Evolutionary conservation across 176 grass and related monocot species (phyloP).

Genomic region (Paspalum vaginatum): DNA sequence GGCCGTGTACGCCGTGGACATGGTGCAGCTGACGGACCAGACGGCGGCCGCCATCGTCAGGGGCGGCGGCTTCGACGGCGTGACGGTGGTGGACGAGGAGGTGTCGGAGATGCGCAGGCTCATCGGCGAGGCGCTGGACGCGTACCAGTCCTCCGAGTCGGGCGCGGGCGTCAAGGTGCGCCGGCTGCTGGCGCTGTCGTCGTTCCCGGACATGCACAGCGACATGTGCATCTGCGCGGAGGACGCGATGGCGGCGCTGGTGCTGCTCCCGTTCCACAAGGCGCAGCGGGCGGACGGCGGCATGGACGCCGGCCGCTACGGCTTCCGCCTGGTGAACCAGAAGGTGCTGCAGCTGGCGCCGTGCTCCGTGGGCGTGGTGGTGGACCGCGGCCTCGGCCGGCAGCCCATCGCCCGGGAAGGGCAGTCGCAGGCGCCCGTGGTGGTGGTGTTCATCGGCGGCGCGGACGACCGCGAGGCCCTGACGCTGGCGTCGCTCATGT

Average conservation of each 20-base stretch:
- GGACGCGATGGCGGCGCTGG: conserved; percentile 61
- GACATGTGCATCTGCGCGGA: conserved; percentile 79
- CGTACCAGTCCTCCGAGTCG: conserved; percentile 39
- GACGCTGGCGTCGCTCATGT: conserved; percentile 58
- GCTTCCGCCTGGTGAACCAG: conserved; percentile 66
- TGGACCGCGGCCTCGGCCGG: conserved; percentile 55
- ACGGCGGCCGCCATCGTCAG: conserved; percentile 58
- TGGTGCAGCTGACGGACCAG: conserved; percentile 77
- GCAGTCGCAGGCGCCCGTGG: conserved; percentile 28
- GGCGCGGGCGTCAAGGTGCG: conserved; percentile 51
- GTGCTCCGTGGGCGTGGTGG: conserved; percentile 70
- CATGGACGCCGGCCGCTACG: conserved; percentile 58
- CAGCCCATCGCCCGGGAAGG: not conserved
- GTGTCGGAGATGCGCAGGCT: conserved; percentile 62
- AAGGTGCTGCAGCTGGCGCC: conserved; percentile 74
- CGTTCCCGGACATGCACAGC: conserved; percentile 72
- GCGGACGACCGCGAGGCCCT: conserved; percentile 74
- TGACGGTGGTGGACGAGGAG: conserved; percentile 73
- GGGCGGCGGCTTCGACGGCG: conserved; percentile 54
- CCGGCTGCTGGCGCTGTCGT: conserved; percentile 57
- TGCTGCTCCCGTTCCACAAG: conserved; percentile 71
- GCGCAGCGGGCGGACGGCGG: conserved; percentile 50
- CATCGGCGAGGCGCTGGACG: conserved; percentile 62
- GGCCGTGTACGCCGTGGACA: conserved; percentile 60
- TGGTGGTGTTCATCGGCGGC: conserved; percentile 80